Evolutionary conservation across 73 alveolate species (phyloP).

Genomic region (Tetrahymena thermophila): DNA sequence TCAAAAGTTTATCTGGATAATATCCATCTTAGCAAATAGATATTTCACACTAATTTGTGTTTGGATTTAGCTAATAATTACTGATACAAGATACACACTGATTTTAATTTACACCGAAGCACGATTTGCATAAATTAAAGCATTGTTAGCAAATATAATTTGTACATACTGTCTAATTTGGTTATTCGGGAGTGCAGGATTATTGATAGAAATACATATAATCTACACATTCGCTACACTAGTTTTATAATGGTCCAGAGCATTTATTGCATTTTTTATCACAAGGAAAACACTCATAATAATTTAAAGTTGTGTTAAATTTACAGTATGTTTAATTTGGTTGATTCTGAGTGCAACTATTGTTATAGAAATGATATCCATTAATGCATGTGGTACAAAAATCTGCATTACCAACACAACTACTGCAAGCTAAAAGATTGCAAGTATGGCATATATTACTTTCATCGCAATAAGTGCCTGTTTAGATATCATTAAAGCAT

Average conservation of each 20-base stretch:
- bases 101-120: neutral
- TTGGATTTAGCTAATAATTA: neutral
- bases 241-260: neutral
- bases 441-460: neutral
- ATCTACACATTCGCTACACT: neutral
- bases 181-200: neutral
- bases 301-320: neutral
- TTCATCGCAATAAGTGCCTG: neutral
- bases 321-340: neutral
- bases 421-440: neutral
- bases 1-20: neutral
- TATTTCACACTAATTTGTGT: neutral
- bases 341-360: neutral
- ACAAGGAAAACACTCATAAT: neutral
- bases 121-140: neutral
- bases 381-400: neutral
- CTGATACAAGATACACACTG: neutral
- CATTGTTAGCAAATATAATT: neutral
- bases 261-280: neutral
- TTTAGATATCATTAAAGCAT: neutral
- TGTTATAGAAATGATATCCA: neutral
- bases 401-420: neutral
- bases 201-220: neutral
- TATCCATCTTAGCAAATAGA: neutral
- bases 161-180: neutral